These are phyloP conservation scores for Chalciporus chontae DNA, from an alignment of 768 basidiomycete genomes.

Conservation along the genomic window DNA sequence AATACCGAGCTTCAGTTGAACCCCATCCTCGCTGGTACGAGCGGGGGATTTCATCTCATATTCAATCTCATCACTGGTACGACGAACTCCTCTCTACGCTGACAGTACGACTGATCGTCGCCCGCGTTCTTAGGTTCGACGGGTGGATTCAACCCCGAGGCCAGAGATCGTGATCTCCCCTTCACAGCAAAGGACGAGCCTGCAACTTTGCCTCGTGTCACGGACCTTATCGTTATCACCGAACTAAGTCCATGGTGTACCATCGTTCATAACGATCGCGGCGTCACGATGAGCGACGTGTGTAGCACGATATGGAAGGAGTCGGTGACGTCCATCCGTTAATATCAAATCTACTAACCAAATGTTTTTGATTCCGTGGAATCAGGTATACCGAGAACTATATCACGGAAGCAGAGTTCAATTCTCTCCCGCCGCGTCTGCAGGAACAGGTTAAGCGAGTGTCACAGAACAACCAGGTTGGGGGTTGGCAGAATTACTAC, in stretches of 20 bases:
- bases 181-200: conserved; percentile 57
- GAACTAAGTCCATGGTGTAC: conserved; percentile 76
- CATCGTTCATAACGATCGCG: conserved; percentile 63
- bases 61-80: conserved; percentile 71
- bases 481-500: conserved; percentile 45
- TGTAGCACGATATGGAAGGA: conserved; percentile 71
- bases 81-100: conserved; percentile 1
- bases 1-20: conserved; percentile 66
- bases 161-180: conserved; percentile 56
- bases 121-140: conserved; percentile 45
- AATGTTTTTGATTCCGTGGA: conserved; percentile 1
- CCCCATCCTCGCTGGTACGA: conserved; percentile 60
- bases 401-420: conserved; percentile 66
- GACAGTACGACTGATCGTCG: not conserved
- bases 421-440: conserved; percentile 52
- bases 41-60: conserved; percentile 54
- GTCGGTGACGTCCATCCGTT: conserved; percentile 42
- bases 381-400: conserved; percentile 65
- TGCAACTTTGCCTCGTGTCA: conserved; percentile 65
- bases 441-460: conserved; percentile 72
- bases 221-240: conserved; percentile 56
- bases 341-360: conserved; percentile 7
- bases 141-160: conserved; percentile 57
- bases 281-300: conserved; percentile 77
- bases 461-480: conserved; percentile 39